Evolutionary conservation across 106 monocot genomes (phyloP).

Genomic region (Dendrobium nobile): DNA sequence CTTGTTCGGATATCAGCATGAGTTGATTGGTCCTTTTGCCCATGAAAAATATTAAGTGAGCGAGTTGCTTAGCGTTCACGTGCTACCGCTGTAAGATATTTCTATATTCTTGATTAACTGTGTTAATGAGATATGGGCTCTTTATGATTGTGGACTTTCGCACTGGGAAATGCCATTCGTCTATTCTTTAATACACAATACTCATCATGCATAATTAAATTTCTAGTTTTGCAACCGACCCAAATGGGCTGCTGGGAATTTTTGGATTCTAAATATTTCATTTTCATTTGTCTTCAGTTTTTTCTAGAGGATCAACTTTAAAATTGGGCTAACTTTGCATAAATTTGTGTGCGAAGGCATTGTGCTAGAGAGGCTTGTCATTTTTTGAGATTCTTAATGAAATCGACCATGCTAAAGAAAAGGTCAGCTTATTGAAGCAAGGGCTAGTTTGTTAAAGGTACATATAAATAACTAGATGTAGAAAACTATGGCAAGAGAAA

Average conservation of each 20-base stretch:
- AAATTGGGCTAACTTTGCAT: too few relatives aligned
- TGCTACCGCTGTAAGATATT: not conserved
- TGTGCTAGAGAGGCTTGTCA: not conserved
- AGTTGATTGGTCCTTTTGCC: too few relatives aligned
- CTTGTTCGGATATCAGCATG: too few relatives aligned
- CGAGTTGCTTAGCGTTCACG: not conserved
- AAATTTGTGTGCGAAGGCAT: not conserved
- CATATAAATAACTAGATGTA: not conserved
- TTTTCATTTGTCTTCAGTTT: not conserved
- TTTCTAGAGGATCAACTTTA: too few relatives aligned
- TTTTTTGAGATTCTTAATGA: not conserved
- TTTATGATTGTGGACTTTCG: not conserved
- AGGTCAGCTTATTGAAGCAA: not conserved
- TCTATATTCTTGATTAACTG: not conserved
- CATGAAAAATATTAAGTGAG: too few relatives aligned
- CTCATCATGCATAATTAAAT: not conserved
- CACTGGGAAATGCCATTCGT: not conserved
- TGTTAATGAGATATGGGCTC: not conserved
- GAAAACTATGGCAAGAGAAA: not conserved
- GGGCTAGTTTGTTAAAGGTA: not conserved
- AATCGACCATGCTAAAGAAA: not conserved
- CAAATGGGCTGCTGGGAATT: not conserved
- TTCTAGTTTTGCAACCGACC: not conserved
- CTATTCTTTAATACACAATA: not conserved
- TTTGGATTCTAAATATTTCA: not conserved